Evolutionary conservation across 2,329 filamentous ascomycete genomes (phyloP), one percentile per base, ranked within the genome.

Genomic region (Ascochyta lentis): DNA sequence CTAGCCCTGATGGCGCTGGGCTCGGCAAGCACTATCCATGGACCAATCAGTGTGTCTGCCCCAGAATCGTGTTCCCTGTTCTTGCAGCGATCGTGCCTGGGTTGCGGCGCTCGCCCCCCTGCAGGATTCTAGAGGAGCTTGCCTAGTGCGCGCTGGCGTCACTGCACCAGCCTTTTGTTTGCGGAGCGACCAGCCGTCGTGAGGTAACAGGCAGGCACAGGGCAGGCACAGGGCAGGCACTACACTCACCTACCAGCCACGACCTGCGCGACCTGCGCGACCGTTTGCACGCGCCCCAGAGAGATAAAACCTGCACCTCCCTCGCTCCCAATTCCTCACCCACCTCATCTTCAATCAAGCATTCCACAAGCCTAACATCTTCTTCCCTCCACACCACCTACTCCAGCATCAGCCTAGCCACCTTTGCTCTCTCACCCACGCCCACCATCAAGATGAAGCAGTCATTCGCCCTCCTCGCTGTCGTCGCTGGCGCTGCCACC

Each of bases 381-480:
- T 34, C 39, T 55, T 54, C 47, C 43, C 58, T 56, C 38, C 49
- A 24, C 42, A 38, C 44, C 62, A 60, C 52, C 59, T 63, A 61
- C 49, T 37, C 35, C 59, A 63, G 56, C 64, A 61, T 47, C 65
- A 64, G 63, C 54, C 54, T 52, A 49, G 60, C 49, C 60, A 66
- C 64, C 61, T 56, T 49, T 56, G 59, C 50, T 37, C 47, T 34
- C 49, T 47, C 52, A 51, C 49, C 40, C 47, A 53, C 49, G 42
- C 38, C 45, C 53, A 49, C 58, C 31, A 16, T 46, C 58, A 54
- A 50, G 33, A 72, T 64, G 55, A 78, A 77, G 76, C 76, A 75
- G 70, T 74, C 74, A 44, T 68, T 76, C 55, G 68, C 70, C 54
- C 49, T 76, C 69, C 64, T 78, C 55, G 72, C 72, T 49, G 53